A percentile compares a stretch with the other conserved stretches of the same genome.
Evolutionary conservation across 2,329 filamentous ascomycete species (phyloP).

Genomic region (Arthroderma uncinatum): DNA sequence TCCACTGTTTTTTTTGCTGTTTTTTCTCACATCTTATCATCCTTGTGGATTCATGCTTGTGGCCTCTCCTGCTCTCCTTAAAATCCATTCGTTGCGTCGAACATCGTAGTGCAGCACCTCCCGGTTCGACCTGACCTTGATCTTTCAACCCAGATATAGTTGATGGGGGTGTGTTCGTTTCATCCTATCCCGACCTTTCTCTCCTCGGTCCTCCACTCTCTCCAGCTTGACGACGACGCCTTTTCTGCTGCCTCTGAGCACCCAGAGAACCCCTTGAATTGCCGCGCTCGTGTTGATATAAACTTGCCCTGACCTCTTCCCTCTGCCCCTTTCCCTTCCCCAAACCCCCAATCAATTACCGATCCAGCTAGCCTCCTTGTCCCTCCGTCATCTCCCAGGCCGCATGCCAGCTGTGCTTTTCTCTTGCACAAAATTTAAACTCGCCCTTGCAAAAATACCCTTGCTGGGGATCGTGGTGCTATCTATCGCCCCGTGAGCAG

Average conservation of each 20-base stretch:
- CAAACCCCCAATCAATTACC: not conserved
- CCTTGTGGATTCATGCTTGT: not conserved
- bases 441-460: constrained; percentile 5
- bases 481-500: constrained; percentile 4
- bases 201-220: not conserved
- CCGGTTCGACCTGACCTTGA: constrained; percentile 4
- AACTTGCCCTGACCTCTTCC: not conserved
- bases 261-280: not conserved
- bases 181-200: not conserved
- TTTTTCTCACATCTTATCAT: not conserved
- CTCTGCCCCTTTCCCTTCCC: not conserved
- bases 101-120: not conserved
- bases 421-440: not conserved
- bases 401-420: not conserved
- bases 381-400: not conserved
- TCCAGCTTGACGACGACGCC: not conserved
- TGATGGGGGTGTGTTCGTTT: constrained; percentile 1
- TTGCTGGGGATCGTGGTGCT: constrained; percentile 5
- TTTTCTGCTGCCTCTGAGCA: not conserved
- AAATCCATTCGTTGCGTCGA: not conserved
- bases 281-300: constrained; percentile 1
- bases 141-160: not conserved
- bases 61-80: not conserved
- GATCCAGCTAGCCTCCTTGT: not conserved
- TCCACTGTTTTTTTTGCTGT: not conserved